phyloP scores from a whole-genome alignment of 345 rosid genomes.

The Populus deltoides region DNA sequence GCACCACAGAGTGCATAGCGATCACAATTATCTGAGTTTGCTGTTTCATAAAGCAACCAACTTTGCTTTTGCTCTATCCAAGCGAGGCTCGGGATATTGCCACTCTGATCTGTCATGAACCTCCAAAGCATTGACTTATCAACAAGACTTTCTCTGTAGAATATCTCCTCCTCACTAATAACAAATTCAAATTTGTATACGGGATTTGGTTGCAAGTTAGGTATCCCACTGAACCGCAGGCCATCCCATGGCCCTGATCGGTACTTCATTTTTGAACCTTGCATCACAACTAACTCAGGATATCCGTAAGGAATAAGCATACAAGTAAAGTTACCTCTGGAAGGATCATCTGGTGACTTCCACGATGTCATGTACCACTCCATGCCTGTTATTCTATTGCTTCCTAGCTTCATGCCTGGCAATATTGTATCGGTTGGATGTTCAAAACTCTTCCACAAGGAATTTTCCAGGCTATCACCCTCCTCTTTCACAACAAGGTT shows the following conservation, averaged over 20 bases:
- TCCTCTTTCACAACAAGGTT: conserved; percentile 1
- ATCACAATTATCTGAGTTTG: conserved; percentile 3
- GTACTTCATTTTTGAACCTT: not conserved
- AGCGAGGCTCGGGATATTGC: not conserved
- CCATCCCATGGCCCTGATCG: conserved; percentile 11
- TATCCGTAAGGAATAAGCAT: not conserved
- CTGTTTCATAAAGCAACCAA: not conserved
- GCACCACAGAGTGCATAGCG: conserved; percentile 2
- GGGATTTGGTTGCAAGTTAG: not conserved
- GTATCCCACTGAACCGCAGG: not conserved
- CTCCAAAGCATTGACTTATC: not conserved
- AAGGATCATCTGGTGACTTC: conserved; percentile 7
- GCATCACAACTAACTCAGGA: not conserved
- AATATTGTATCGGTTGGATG: conserved; percentile 4
- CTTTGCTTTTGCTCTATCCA: not conserved
- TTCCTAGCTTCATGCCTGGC: not conserved
- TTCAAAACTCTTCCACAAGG: conserved; percentile 6
- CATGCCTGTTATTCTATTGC: not conserved
- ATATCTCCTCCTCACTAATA: conserved; percentile 3
- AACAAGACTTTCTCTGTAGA: not conserved
- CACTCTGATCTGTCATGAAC: not conserved
- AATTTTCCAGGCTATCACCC: not conserved
- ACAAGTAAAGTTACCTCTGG: conserved; percentile 4
- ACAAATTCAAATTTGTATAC: not conserved
- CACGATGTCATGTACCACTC: conserved; percentile 1